Base-by-base conservation (phyloP, 2,329 filamentous ascomycete species). In the Raffaelea deltoideospora region DNA sequence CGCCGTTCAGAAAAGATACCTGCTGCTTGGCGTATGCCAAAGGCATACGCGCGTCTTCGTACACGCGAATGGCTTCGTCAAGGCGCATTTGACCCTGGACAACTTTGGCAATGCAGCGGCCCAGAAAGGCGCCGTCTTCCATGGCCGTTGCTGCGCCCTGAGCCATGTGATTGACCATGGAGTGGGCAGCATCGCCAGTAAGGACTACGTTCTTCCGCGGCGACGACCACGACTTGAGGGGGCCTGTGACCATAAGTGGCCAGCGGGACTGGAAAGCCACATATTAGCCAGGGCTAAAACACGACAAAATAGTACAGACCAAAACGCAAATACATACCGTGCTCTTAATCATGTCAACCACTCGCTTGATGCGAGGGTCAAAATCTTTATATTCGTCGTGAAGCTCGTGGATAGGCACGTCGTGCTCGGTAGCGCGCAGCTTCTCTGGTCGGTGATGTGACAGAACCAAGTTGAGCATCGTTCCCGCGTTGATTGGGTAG, bases 381-480 rank as follows among this genome's bases (percentile, higher is more conserved):
- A 59, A 65, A 31, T 56, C 56, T 35, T 57, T 53, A 41, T 61
- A 66, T 15, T 59, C 50, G 8, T 53, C 47, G 19, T 51, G 42
- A 39, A 65, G 55, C 38, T 65, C 62, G 18, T 59, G 50, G 13
- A 65, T 53, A 28, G 58, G 53, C 28, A 60, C 54, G 14, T 59
- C 47, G 14, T 54, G 50, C 15, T 58, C 50, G 2, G 51, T 49
- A 14, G 53, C 47, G 2, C 56, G 55, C 14, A 54, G 48, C 7
- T 57, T 53, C 15, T 38, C 18, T 13, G 37, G 37, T 14, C 37
- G 37, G 37, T 38, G 37, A 26, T 38, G 37, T n/a, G 54, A 58
- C 13, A 66, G 50, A 5, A 65, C 62, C 50, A 65, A 55, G 42
- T 65, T 65, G 47, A 63, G 63, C 26, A 57, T 50, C 33, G 53